phyloP scores from a whole-genome alignment of 1,284 basidiomycete genomes.

The Sporisorium sorghi region DNA sequence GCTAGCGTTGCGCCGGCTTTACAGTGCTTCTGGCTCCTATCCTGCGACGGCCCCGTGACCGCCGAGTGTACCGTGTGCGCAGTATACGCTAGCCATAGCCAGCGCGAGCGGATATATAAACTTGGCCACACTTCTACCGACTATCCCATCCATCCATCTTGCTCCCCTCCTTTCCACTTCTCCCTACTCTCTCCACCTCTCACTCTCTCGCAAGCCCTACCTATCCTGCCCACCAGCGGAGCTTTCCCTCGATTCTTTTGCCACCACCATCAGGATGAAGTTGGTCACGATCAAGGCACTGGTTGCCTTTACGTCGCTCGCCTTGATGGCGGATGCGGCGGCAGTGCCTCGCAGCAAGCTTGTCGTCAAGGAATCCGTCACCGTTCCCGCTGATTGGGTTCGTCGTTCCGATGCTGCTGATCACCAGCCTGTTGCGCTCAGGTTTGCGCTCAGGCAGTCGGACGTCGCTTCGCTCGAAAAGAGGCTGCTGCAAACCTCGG shows the following conservation, averaged over 20 bases:
- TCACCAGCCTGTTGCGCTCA: slow-evolving; percentile 39
- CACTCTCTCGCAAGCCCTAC: neutral
- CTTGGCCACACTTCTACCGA: slow-evolving; percentile 7
- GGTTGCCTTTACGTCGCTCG: slow-evolving; percentile 44
- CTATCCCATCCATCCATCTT: slow-evolving; percentile 17
- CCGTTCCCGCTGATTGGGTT: slow-evolving; percentile 46
- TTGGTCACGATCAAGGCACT: slow-evolving; percentile 42
- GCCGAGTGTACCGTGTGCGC: neutral
- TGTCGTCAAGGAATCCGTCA: slow-evolving; percentile 48
- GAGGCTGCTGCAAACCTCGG: slow-evolving; percentile 71
- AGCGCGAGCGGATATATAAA: neutral
- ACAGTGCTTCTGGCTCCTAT: too few species aligned
- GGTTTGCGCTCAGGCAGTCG: slow-evolving; percentile 53
- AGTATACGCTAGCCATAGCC: neutral
- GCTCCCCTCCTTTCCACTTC: neutral
- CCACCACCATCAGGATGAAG: slow-evolving; percentile 23
- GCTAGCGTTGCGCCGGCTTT: neutral
- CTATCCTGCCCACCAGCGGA: neutral
- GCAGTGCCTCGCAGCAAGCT: slow-evolving; percentile 22
- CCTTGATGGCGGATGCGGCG: slow-evolving; percentile 44
- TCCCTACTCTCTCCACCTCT: neutral
- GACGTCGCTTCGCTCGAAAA: slow-evolving; percentile 42
- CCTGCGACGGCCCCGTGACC: neutral
- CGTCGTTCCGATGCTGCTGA: slow-evolving; percentile 38
- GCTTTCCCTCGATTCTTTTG: neutral